Evolutionary conservation across 1,284 basidiomycete species (phyloP).

Genomic region (Cutaneotrichosporon sp.): DNA sequence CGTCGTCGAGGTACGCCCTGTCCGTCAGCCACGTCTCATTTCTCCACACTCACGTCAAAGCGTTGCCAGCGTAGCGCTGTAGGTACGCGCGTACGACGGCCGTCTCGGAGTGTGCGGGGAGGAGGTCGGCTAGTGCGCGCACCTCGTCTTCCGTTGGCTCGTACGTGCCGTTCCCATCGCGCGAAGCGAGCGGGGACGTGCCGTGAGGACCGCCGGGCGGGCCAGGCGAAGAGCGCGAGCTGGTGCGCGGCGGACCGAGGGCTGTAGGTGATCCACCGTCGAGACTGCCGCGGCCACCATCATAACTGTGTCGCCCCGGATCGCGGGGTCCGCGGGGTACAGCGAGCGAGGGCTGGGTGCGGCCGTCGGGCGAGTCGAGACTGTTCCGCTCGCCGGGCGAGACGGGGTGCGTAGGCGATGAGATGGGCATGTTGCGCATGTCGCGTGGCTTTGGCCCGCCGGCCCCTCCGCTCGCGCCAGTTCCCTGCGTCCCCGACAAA

Average conservation of each 20-base stretch:
- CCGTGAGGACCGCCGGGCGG: conserved; percentile 1
- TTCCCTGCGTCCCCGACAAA: too few relatives aligned
- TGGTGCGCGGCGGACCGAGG: conserved; percentile 3
- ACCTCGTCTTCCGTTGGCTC: conserved; percentile 44
- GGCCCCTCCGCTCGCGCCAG: background rate
- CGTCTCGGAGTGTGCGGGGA: conserved; percentile 66
- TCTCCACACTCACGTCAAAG: conserved; percentile 54
- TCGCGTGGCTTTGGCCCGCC: conserved; percentile 2
- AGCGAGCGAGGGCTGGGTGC: conserved; percentile 2
- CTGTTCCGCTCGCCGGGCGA: background rate
- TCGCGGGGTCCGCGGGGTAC: conserved; percentile 9
- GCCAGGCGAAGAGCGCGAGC: background rate
- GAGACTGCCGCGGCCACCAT: background rate
- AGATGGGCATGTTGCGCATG: conserved; percentile 8
- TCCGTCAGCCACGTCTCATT: conserved; percentile 4
- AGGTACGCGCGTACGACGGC: conserved; percentile 66
- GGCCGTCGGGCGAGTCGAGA: conserved; percentile 3
- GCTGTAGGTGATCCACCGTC: background rate
- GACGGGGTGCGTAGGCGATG: background rate
- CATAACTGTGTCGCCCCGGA: conserved; percentile 5
- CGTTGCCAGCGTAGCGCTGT: conserved; percentile 62
- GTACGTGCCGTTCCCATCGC: conserved; percentile 1
- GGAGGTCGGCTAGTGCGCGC: conserved; percentile 63
- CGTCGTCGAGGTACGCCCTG: conserved; percentile 77
- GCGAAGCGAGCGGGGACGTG: conserved; percentile 7